These are phyloP conservation scores for Lepidium didymum DNA, from an alignment of 345 rosid genomes.

Conservation along the genomic window DNA sequence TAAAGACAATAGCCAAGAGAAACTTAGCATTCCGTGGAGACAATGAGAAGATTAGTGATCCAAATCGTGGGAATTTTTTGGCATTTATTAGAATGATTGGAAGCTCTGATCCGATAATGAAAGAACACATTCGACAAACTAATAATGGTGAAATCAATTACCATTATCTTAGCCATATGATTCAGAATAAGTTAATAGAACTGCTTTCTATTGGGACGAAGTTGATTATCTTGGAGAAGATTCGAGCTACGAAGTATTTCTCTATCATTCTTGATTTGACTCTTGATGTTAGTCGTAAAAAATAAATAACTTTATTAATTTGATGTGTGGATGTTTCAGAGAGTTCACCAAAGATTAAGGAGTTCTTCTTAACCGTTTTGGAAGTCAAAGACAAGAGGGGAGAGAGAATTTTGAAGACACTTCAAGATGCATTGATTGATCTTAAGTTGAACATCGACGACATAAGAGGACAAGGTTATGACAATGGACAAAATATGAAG, in stretches of 20 bases:
- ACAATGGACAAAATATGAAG: neutral
- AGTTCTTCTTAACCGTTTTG: neutral
- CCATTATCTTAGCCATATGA: neutral
- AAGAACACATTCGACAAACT: neutral
- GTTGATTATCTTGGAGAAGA: neutral
- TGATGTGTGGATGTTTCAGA: neutral
- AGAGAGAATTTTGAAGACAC: neutral
- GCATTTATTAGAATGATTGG: neutral
- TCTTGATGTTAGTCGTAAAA: no score
- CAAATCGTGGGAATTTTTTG: neutral
- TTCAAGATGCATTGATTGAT: neutral
- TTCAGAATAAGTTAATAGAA: neutral
- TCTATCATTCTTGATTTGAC: neutral
- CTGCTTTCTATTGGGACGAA: neutral
- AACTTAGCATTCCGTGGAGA: neutral
- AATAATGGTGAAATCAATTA: neutral
- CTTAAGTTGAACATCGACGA: neutral
- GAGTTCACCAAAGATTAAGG: neutral
- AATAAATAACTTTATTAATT: no score
- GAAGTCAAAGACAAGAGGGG: neutral
- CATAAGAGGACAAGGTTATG: neutral
- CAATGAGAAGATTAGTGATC: neutral
- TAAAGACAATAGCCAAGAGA: neutral
- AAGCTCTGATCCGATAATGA: neutral
- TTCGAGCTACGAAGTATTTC: neutral